These are phyloP conservation scores for Globisporangium nodosum DNA, from an alignment of 352 stramenopile genomes.

Conservation along the genomic window DNA sequence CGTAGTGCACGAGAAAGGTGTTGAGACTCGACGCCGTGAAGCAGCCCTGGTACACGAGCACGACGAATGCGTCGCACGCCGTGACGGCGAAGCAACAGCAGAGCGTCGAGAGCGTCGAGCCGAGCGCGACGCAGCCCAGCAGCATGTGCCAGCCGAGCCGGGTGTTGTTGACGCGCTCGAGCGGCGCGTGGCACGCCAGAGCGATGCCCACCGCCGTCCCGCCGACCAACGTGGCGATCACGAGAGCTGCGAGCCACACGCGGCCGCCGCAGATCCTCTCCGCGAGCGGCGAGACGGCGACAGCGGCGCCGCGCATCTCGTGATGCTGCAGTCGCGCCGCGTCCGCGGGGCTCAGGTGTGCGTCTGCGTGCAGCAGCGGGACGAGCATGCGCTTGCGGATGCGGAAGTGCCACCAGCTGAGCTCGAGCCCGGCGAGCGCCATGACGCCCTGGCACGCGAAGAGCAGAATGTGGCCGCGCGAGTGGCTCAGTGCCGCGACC, in stretches of 20 bases:
- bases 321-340: constrained; percentile 18
- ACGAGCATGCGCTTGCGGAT: constrained; percentile 44
- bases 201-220: constrained; percentile 11
- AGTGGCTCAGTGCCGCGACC: constrained; percentile 33
- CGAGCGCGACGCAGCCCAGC: constrained; percentile 18
- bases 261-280: constrained; percentile 14
- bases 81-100: constrained; percentile 38
- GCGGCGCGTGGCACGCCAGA: constrained; percentile 4
- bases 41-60: constrained; percentile 44
- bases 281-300: constrained; percentile 24
- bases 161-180: constrained; percentile 9
- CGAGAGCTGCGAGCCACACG: constrained; percentile 14
- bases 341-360: constrained; percentile 13
- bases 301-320: constrained; percentile 22
- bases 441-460: constrained; percentile 27
- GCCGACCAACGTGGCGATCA: constrained; percentile 9
- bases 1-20: constrained; percentile 48
- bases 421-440: constrained; percentile 34
- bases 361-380: constrained; percentile 3
- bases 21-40: constrained; percentile 58
- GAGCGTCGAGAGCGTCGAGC: constrained; percentile 22
- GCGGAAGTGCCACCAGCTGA: constrained; percentile 60
- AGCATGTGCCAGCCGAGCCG: constrained; percentile 24
- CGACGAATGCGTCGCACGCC: constrained; percentile 27
- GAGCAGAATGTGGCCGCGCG: constrained; percentile 29